Base-by-base conservation (phyloP, 352 stramenopile species). In the Aphanomyces astaci region DNA sequence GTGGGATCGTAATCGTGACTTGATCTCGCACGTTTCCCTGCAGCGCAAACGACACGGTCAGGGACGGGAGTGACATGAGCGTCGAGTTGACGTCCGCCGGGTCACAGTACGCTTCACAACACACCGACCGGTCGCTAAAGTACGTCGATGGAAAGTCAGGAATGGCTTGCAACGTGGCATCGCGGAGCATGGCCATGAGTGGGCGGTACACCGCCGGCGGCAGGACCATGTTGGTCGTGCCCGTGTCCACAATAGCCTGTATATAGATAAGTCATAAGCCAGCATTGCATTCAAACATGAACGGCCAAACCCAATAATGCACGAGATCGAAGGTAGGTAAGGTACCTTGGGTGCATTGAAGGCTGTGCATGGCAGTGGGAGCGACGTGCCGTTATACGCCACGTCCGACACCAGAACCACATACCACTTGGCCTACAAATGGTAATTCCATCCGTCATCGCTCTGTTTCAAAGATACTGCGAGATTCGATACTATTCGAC, bases 211-310 rank as follows among this genome's bases (percentile, higher is more conserved):
- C 77, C 32, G 56, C 72, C 7, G 82, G 85, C 11, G 83, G 85
- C 64, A 94, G 82, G 31, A 82, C 79, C n/a, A 94, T 71, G 71
- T 92, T 94, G 71, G 82, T 92, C 7, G 83, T 87, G 3, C 85
- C 85, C 51, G 82, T 90, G 71, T 94, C 83, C 19, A 94, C 78
- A 60, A 94, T 92, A 2, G 79, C 81, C 72, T 93, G 72, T 9
- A 54, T n/a, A 11, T 22, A 62, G 17, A 52, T 31, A 65, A 17
- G 22, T 30, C 24, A 19, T 22, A 15, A 60, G 36, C 13, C n/a
- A n/a, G n/a, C n/a, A n/a, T n/a, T n/a, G n/a, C n/a, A n/a, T n/a
- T n/a, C n/a, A n/a, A n/a, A n/a, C n/a, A n/a, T n/a, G n/a, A n/a
- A n/a, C n/a, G n/a, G n/a, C n/a, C n/a, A n/a, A n/a, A n/a, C n/a